Base-by-base conservation (phyloP, 352 stramenopile species). In the Pythium apleroticum region DNA sequence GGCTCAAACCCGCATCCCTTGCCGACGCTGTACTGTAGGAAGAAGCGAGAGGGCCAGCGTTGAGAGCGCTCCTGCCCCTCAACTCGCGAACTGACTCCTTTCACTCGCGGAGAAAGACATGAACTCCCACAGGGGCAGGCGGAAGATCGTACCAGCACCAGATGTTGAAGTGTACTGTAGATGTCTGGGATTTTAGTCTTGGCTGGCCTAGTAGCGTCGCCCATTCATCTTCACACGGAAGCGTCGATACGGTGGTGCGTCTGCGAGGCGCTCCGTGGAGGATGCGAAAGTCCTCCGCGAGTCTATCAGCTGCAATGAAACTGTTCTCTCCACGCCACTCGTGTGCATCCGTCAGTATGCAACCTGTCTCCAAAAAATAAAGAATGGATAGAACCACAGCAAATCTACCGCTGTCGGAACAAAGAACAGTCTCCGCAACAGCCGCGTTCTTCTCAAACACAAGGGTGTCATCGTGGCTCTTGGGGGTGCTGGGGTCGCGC, bases 51-150 rank as follows among this genome's bases (percentile, higher is more conserved):
- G 46, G 46, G 12, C 24, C 4, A 9, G 3, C 24, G 11, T 53
- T 22, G 17, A 53, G n/a, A 33, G 5, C 22, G n/a, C 35, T 35
- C 46, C 35, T 2, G 25, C 24, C 2, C 22, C 25, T 53, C 46
- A 53, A 35, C 22, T 53, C 46, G 15, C 46, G 46, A 53, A 53
- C 46, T 35, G 46, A 53, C 46, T 53, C 46, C 24, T 37, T 37
- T 6, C 10, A 4, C 41, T 15, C 8, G 6, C 6, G 6, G 7
- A 7, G 17, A 25, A 19, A 31, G 11, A 22, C 46, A 33, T 17
- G 43, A 28, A 28, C 11, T 10, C 19, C 10, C 10, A 10, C 9
- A 9, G 8, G 30, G 19, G n/a, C 19, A 10, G 19, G 7, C 22
- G 20, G 20, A 50, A 27, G 43, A 50, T 50, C 19, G 43, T 28